Evolutionary conservation across 495 filamentous ascomycete species (phyloP).

Genomic region (Penicillium herquei): DNA sequence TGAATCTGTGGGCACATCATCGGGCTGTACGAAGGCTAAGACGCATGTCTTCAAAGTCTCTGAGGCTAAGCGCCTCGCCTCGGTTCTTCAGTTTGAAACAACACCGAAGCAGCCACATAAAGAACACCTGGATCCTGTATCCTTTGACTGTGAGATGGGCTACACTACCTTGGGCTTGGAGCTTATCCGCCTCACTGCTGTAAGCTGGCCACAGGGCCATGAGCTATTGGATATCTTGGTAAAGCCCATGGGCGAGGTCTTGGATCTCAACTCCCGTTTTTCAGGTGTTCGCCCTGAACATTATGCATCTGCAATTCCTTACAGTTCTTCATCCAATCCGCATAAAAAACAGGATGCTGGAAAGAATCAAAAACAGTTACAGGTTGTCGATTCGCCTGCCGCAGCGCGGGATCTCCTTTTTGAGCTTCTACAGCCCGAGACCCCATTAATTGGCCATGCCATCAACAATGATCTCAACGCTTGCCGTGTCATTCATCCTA

Average conservation of each 20-base stretch:
- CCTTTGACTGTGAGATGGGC: slow-evolving; percentile 96
- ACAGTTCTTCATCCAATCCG: slow-evolving; percentile 28
- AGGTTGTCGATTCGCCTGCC: slow-evolving; percentile 67
- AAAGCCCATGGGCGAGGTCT: slow-evolving; percentile 73
- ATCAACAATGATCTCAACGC: slow-evolving; percentile 93
- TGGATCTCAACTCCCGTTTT: slow-evolving; percentile 88
- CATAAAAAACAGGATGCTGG: not conserved
- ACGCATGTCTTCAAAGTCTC: slow-evolving; percentile 88
- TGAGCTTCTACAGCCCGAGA: slow-evolving; percentile 64
- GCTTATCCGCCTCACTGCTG: slow-evolving; percentile 81
- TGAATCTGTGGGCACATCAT: slow-evolving; percentile 60
- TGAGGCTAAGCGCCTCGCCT: slow-evolving; percentile 70
- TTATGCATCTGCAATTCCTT: slow-evolving; percentile 64
- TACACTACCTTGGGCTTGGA: slow-evolving; percentile 87
- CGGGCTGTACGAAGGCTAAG: slow-evolving; percentile 66
- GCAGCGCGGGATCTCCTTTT: slow-evolving; percentile 73
- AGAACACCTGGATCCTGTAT: slow-evolving; percentile 51
- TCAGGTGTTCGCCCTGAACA: slow-evolving; percentile 80
- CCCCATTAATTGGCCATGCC: slow-evolving; percentile 86
- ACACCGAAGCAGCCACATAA: slow-evolving; percentile 63
- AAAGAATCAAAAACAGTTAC: slow-evolving; percentile 39
- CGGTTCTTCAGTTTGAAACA: slow-evolving; percentile 71
- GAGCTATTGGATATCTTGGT: slow-evolving; percentile 82
- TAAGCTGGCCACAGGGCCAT: slow-evolving; percentile 78
- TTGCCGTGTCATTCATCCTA: slow-evolving; percentile 77